These are phyloP conservation scores for Penicillium thymicola DNA, from an alignment of 2,329 filamentous ascomycete genomes.

Conservation along the genomic window DNA sequence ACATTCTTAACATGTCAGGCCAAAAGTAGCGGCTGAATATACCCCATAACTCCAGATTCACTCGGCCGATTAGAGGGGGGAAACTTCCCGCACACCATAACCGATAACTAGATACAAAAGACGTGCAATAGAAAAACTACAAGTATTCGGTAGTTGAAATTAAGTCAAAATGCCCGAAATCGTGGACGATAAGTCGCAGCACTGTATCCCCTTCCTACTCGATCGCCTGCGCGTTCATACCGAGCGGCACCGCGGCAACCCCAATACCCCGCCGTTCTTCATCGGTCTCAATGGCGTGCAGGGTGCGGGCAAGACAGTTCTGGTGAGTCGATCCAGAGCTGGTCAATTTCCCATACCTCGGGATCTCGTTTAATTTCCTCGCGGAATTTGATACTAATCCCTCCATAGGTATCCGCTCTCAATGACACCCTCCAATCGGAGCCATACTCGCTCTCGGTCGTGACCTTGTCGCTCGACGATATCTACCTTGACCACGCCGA, in stretches of 20 bases:
- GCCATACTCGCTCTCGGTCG: constrained; percentile 59
- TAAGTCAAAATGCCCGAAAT: constrained; percentile 50
- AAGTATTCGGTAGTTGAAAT: neutral
- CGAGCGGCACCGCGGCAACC: constrained; percentile 36
- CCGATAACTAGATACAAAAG: constrained; percentile 12
- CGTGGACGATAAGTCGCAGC: constrained; percentile 72
- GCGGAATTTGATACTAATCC: constrained; percentile 1
- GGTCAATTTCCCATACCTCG: neutral
- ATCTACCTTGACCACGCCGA: constrained; percentile 74
- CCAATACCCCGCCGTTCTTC: constrained; percentile 63
- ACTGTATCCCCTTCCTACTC: constrained; percentile 75
- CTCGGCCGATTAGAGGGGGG: constrained; percentile 15
- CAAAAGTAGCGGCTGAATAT: constrained; percentile 3
- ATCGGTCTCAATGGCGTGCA: constrained; percentile 89
- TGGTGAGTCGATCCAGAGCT: constrained; percentile 51
- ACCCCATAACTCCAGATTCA: constrained; percentile 21
- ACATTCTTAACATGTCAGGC: neutral
- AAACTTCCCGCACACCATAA: constrained; percentile 13
- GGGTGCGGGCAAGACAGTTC: constrained; percentile 87
- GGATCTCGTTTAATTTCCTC: constrained; percentile 3
- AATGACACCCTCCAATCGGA: constrained; percentile 57
- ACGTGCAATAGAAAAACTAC: neutral
- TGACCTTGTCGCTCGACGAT: constrained; percentile 82
- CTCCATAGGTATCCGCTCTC: constrained; percentile 57
- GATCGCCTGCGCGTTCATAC: constrained; percentile 55